These are phyloP conservation scores for Aspergillus sp. DNA, from an alignment of 2,329 filamentous ascomycete species.

Conservation along the genomic window DNA sequence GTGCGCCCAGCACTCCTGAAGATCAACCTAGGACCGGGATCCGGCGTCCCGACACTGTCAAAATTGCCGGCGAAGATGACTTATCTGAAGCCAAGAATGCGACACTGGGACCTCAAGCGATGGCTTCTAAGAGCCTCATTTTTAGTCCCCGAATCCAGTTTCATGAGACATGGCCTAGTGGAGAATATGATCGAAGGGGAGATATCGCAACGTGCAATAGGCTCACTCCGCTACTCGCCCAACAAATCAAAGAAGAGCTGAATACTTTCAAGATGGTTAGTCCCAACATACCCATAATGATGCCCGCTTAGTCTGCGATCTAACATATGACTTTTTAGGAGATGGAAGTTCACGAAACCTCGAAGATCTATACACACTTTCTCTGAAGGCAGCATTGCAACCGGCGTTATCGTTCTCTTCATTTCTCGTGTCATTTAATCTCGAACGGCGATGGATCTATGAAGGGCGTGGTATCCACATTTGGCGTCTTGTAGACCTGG, in stretches of 20 bases:
- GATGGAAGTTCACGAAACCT: conserved; percentile 99
- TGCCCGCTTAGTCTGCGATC: background rate
- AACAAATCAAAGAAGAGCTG: conserved; percentile 99
- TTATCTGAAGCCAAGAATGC: conserved; percentile 76
- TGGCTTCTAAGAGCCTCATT: conserved; percentile 54
- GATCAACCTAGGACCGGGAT: conserved; percentile 63
- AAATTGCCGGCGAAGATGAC: conserved; percentile 82
- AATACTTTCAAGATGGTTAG: conserved; percentile 99
- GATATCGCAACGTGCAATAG: conserved; percentile 98
- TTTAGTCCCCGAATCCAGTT: conserved; percentile 95
- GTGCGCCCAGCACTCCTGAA: conserved; percentile 84
- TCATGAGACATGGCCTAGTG: conserved; percentile 92
- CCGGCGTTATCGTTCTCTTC: conserved; percentile 27
- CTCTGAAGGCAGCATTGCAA: conserved; percentile 64
- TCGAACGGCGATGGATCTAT: conserved; percentile 23
- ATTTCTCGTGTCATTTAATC: conserved; percentile 18
- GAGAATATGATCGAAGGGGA: conserved; percentile 92
- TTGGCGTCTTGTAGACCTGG: conserved; percentile 26
- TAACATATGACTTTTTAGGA: conserved; percentile 64
- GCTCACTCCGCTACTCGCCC: conserved; percentile 91
- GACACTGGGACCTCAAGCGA: conserved; percentile 68
- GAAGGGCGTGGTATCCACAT: conserved; percentile 21
- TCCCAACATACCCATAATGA: conserved; percentile 9
- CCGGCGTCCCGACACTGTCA: conserved; percentile 66
- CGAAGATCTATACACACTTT: conserved; percentile 99